phyloP scores from a whole-genome alignment of 2,329 filamentous ascomycete genomes.

The Fusarium caatingaense region DNA sequence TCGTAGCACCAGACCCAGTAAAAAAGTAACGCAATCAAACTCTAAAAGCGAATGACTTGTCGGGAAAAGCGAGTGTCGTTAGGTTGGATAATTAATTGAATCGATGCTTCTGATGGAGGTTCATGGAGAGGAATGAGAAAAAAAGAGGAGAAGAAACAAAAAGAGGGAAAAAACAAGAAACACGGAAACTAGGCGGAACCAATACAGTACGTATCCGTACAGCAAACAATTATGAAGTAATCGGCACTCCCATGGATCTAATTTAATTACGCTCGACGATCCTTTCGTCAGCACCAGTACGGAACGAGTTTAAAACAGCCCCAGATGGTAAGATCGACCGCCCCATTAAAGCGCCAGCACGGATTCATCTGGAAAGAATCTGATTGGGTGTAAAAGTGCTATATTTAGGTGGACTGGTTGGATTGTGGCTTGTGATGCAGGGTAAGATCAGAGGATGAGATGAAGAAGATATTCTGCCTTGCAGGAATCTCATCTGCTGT shows the following conservation, averaged over 20 bases:
- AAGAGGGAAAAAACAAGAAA: constrained; percentile 1
- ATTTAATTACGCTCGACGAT: constrained; percentile 28
- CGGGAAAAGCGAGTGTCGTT: not conserved
- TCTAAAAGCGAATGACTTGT: constrained; percentile 22
- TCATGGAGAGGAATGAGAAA: no score
- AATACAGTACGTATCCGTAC: no score
- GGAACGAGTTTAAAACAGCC: not conserved
- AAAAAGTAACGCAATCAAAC: not conserved
- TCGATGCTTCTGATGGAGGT: no score
- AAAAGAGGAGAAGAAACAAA: constrained; percentile 3
- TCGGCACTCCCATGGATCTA: not conserved
- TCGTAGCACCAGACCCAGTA: not conserved
- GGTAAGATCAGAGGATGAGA: not conserved
- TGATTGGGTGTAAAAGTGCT: constrained; percentile 18
- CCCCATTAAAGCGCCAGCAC: constrained; percentile 29
- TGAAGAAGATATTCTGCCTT: not conserved
- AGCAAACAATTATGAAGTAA: not conserved
- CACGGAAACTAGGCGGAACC: not conserved
- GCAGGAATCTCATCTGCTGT: not conserved
- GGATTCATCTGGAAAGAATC: not conserved
- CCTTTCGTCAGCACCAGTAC: constrained; percentile 25
- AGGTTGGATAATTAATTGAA: not conserved
- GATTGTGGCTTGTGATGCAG: constrained; percentile 9
- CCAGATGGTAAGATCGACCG: constrained; percentile 1
- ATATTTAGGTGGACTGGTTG: constrained; percentile 6